Conservation (phyloP, 2,329 filamentous ascomycete genomes). For the Exophiala calicioides region DNA sequence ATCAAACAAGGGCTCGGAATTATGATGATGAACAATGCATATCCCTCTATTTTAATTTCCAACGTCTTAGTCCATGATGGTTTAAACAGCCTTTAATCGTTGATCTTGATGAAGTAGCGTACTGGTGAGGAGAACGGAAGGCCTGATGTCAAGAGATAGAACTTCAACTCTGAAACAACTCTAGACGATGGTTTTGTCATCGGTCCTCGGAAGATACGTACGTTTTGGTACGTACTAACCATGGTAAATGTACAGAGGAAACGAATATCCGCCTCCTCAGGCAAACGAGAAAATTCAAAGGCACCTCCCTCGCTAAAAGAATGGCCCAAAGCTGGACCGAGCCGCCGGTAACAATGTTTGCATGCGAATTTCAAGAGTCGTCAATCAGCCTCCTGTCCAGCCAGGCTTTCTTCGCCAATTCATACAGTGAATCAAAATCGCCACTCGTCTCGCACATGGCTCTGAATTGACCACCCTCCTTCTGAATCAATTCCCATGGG, state of each 20-base stretch:
- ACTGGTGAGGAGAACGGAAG: too few species aligned
- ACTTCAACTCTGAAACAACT: too few species aligned
- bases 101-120: too few species aligned
- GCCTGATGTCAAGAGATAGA: too few species aligned
- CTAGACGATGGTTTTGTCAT: too few species aligned
- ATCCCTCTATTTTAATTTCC: too few species aligned
- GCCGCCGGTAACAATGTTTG: not conserved
- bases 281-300: constrained; percentile 2
- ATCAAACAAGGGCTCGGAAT: too few species aligned
- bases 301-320: constrained; percentile 3
- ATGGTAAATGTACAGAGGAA: constrained; percentile 3
- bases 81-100: too few species aligned
- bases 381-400: constrained; percentile 50
- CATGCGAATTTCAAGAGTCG: constrained; percentile 32
- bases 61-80: too few species aligned
- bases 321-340: not conserved
- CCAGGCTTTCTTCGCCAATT: constrained; percentile 55
- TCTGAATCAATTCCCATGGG: constrained; percentile 76
- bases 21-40: too few species aligned
- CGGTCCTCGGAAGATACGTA: too few species aligned
- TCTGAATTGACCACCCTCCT: constrained; percentile 66
- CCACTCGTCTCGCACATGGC: constrained; percentile 71
- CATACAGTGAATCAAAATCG: constrained; percentile 59
- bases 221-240: too few species aligned
- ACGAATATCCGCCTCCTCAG: not conserved